These are phyloP conservation scores for Acanthamoeba quina DNA, from an alignment of 208 protist genomes.

Conservation along the genomic window DNA sequence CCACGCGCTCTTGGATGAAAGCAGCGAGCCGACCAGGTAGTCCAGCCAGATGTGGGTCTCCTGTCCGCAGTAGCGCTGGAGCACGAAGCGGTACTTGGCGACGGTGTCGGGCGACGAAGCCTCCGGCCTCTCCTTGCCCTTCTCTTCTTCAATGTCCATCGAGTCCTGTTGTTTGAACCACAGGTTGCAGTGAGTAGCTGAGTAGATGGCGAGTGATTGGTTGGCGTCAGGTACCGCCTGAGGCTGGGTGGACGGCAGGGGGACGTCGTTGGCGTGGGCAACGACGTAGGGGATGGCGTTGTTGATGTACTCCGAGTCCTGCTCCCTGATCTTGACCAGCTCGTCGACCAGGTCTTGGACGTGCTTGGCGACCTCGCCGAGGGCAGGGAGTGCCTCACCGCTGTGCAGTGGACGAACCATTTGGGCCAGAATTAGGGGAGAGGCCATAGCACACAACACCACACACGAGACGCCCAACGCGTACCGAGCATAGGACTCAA, in stretches of 20 bases:
- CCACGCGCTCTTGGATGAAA: constrained; percentile 70
- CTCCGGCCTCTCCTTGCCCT: constrained; percentile 44
- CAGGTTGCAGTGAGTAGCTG: neutral
- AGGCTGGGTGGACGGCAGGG: constrained; percentile 1
- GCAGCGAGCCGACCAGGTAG: constrained; percentile 76
- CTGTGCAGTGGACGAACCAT: neutral
- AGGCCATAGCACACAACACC: neutral
- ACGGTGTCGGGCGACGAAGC: neutral
- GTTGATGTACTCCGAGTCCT: constrained; percentile 68
- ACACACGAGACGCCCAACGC: neutral
- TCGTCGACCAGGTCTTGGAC: constrained; percentile 53
- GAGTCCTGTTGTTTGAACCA: neutral
- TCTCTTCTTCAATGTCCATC: constrained; percentile 61
- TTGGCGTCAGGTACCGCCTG: neutral
- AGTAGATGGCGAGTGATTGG: no score
- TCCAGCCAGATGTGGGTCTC: constrained; percentile 76
- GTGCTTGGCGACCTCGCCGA: constrained; percentile 30
- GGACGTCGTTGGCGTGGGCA: constrained; percentile 62
- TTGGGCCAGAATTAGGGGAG: neutral
- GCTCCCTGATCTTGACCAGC: constrained; percentile 23
- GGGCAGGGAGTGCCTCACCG: neutral
- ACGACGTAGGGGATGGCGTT: constrained; percentile 73
- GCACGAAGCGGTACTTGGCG: constrained; percentile 56
- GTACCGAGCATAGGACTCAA: constrained; percentile 70
- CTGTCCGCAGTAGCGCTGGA: constrained; percentile 69